phyloP scores from a whole-genome alignment of 345 rosid genomes.

The Eucalyptus marginata region DNA sequence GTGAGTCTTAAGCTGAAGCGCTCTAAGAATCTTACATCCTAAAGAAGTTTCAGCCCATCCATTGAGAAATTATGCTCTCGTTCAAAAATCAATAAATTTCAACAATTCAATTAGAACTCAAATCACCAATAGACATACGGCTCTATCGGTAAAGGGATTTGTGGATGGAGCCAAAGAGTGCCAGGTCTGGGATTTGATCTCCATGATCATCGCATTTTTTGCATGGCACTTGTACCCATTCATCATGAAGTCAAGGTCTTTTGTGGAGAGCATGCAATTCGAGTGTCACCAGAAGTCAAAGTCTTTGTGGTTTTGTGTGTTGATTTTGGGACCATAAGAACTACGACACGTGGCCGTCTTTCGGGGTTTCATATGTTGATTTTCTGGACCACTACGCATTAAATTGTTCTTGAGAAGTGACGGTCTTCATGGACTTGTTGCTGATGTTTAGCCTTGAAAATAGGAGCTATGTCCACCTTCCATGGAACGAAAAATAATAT shows the following conservation, averaged over 20 bases:
- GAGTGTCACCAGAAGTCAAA: too few relatives aligned
- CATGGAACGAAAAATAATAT: fast-evolving
- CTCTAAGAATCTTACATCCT: neutral
- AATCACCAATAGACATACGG: neutral
- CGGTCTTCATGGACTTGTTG: too few relatives aligned
- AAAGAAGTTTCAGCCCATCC: neutral
- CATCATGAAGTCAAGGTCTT: neutral
- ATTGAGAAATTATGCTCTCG: neutral
- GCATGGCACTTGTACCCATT: neutral
- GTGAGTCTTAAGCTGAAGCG: neutral
- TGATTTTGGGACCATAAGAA: too few relatives aligned
- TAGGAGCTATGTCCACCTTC: too few relatives aligned
- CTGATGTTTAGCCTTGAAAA: too few relatives aligned
- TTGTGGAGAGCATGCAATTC: too few relatives aligned
- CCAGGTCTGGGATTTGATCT: neutral
- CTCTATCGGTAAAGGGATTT: neutral
- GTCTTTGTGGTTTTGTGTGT: too few relatives aligned
- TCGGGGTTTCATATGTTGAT: too few relatives aligned
- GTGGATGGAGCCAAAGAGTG: neutral
- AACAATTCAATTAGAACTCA: neutral
- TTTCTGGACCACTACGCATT: too few relatives aligned
- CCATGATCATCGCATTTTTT: neutral
- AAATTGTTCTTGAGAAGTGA: too few relatives aligned
- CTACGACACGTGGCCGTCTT: too few relatives aligned
- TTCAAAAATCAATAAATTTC: neutral